phyloP scores from a whole-genome alignment of 1,139 yeast species.

The Lodderomyces jiufengensis region DNA sequence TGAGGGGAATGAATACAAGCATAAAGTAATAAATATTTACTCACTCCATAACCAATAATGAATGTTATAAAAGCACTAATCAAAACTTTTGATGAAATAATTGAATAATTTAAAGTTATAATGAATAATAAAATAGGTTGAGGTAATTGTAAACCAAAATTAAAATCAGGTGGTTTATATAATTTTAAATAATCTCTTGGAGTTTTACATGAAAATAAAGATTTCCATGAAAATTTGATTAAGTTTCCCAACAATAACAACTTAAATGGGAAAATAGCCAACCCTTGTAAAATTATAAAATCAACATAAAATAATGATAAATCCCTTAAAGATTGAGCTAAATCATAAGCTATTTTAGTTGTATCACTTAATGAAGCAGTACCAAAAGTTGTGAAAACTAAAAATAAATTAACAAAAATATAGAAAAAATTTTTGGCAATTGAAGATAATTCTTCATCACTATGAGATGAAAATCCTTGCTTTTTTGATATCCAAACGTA shows the following conservation, averaged over 20 bases:
- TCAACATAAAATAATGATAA: slow-evolving; percentile 79
- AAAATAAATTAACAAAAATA: slow-evolving; percentile 77
- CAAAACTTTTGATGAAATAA: slow-evolving; percentile 61
- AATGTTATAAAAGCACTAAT: slow-evolving; percentile 65
- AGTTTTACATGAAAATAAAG: slow-evolving; percentile 48
- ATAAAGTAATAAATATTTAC: slow-evolving; percentile 61
- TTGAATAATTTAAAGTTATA: slow-evolving; percentile 59
- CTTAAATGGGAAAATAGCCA: slow-evolving; percentile 81
- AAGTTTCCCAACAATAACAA: slow-evolving; percentile 66
- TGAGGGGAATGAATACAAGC: slow-evolving; percentile 70
- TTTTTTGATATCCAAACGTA: slow-evolving; percentile 64
- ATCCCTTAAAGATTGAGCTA: slow-evolving; percentile 68
- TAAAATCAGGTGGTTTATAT: slow-evolving; percentile 62
- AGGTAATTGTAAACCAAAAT: slow-evolving; percentile 62
- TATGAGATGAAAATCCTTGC: slow-evolving; percentile 77
- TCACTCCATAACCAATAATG: slow-evolving; percentile 58
- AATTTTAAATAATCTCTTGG: slow-evolving; percentile 48
- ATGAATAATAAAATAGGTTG: slow-evolving; percentile 62
- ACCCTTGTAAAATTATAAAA: slow-evolving; percentile 75
- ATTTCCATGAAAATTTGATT: slow-evolving; percentile 52
- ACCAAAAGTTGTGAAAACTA: slow-evolving; percentile 80
- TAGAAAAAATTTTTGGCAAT: slow-evolving; percentile 80
- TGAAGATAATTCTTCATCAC: slow-evolving; percentile 76
- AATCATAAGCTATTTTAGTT: slow-evolving; percentile 71
- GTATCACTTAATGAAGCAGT: slow-evolving; percentile 69